These are phyloP conservation scores for Erigeron philadelphicus DNA, from an alignment of 140 eudicot species.

Conservation along the genomic window DNA sequence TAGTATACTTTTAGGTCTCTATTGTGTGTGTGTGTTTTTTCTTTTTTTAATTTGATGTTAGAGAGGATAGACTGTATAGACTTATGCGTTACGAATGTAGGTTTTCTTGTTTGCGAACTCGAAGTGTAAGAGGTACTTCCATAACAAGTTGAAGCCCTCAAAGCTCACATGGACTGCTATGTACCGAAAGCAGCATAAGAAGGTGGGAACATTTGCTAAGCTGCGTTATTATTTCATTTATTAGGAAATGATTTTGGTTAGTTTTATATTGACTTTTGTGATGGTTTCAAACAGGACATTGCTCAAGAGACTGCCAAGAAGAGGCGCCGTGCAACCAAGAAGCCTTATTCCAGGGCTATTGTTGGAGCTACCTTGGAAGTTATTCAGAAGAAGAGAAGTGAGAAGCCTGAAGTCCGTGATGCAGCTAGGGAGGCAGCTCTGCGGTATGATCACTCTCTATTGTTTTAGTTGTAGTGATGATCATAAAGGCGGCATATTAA, in stretches of 20 bases:
- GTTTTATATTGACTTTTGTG: neutral
- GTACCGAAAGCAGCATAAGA: slow-evolving; percentile 57
- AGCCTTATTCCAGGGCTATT: slow-evolving; percentile 64
- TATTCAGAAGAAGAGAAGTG: slow-evolving; percentile 60
- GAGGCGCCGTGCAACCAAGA: slow-evolving; percentile 58
- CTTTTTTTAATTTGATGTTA: neutral
- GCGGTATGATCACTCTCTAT: slow-evolving; percentile 30
- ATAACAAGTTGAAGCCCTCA: slow-evolving; percentile 53
- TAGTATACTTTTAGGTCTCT: neutral
- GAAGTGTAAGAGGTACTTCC: slow-evolving; percentile 62
- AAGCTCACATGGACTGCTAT: slow-evolving; percentile 62
- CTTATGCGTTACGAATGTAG: slow-evolving; percentile 8
- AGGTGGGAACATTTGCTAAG: slow-evolving; percentile 20
- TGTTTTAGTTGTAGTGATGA: neutral
- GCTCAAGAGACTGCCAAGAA: slow-evolving; percentile 58
- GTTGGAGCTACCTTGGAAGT: slow-evolving; percentile 64
- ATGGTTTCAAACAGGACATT: slow-evolving; percentile 32
- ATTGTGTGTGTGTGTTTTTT: too few species aligned
- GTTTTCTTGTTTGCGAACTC: slow-evolving; percentile 48
- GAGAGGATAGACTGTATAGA: too few species aligned
- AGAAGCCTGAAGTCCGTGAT: slow-evolving; percentile 65
- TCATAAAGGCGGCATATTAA: neutral
- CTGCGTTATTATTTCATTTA: neutral
- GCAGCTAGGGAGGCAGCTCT: slow-evolving; percentile 63
- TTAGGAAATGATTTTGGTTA: neutral